Conservation (phyloP, 495 filamentous ascomycete species). For the Lophium mytilinum region DNA sequence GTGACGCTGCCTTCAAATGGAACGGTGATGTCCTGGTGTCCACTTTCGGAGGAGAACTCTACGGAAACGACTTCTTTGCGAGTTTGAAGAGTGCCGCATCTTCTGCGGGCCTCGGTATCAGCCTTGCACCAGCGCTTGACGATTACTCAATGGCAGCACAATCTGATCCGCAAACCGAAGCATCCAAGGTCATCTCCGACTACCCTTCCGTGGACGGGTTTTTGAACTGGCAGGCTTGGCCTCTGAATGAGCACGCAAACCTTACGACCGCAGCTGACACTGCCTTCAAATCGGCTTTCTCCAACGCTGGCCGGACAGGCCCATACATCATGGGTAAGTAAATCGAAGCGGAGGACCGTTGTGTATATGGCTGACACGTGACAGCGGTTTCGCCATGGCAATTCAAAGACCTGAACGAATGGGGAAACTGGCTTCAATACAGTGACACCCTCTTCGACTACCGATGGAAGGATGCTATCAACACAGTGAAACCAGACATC, state of each 20-base stretch:
- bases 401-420: constrained; percentile 2
- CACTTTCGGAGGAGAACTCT: constrained; percentile 23
- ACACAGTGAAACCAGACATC: constrained; percentile 16
- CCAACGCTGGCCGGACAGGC: constrained; percentile 12
- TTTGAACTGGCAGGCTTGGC: background rate
- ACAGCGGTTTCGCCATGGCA: constrained; percentile 6
- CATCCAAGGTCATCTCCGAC: background rate
- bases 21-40: constrained; percentile 25
- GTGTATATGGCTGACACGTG: background rate
- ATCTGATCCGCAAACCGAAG: background rate
- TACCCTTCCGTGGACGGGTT: background rate
- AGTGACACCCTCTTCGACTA: constrained; percentile 5
- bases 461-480: constrained; percentile 3
- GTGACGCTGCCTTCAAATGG: constrained; percentile 16
- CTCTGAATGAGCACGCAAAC: background rate
- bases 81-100: constrained; percentile 9
- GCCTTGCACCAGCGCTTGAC: background rate
- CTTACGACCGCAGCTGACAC: constrained; percentile 1
- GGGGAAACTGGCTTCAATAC: background rate
- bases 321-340: constrained; percentile 27
- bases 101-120: background rate
- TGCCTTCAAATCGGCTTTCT: constrained; percentile 20
- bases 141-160: background rate
- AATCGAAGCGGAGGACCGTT: background rate
- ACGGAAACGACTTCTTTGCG: constrained; percentile 25